These are phyloP conservation scores for Decorospora gaudefroyi DNA, from an alignment of 2,329 filamentous ascomycete species.

Conservation along the genomic window DNA sequence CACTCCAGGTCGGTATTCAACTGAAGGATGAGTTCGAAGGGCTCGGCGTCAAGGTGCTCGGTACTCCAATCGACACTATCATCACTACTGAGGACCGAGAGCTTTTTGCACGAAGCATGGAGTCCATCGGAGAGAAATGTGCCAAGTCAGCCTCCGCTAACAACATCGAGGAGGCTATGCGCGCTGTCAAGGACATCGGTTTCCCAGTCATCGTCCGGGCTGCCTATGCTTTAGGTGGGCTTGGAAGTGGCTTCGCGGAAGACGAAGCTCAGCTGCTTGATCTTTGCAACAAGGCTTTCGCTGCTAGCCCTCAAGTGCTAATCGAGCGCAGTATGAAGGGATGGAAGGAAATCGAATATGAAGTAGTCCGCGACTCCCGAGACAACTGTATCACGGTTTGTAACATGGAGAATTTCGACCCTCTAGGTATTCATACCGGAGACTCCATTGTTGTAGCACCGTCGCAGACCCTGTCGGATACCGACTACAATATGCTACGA, in stretches of 20 bases:
- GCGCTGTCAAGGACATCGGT: constrained; percentile 86
- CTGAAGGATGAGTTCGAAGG: constrained; percentile 95
- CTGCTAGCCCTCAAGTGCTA: constrained; percentile 91
- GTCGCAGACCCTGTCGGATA: constrained; percentile 93
- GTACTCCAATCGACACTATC: constrained; percentile 96
- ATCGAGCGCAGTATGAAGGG: constrained; percentile 99
- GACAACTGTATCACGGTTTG: constrained; percentile 99
- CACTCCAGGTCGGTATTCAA: constrained; percentile 93
- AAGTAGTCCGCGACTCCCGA: constrained; percentile 91
- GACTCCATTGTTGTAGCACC: constrained; percentile 98
- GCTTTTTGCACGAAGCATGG: constrained; percentile 96
- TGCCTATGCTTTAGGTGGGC: constrained; percentile 91
- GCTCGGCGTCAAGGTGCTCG: constrained; percentile 90
- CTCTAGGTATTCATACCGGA: constrained; percentile 95
- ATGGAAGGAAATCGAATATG: constrained; percentile 99
- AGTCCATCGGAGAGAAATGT: constrained; percentile 96
- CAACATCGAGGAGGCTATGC: constrained; percentile 83
- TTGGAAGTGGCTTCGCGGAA: constrained; percentile 94
- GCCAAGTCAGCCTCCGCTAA: constrained; percentile 95
- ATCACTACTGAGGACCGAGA: constrained; percentile 98
- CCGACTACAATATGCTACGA: constrained; percentile 98
- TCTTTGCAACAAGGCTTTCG: constrained; percentile 92
- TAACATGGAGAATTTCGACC: constrained; percentile 99
- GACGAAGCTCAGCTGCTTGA: constrained; percentile 80
- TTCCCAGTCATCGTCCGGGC: constrained; percentile 97